These are phyloP conservation scores for Collybiopsis luxurians DNA, from an alignment of 768 basidiomycete genomes.

Conservation along the genomic window DNA sequence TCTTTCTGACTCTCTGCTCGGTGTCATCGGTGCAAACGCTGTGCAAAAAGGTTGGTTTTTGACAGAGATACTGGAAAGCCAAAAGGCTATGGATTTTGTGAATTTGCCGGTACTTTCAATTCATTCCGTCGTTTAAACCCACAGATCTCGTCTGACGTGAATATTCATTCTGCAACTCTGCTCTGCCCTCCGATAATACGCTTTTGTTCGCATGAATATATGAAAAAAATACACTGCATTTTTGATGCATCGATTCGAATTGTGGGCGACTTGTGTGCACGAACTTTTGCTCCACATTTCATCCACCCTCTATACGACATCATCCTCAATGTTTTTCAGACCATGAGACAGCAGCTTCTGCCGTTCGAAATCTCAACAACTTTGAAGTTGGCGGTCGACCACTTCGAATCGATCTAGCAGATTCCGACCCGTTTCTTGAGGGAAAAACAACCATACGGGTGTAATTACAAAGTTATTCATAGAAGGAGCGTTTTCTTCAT, in stretches of 20 bases:
- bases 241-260: neutral
- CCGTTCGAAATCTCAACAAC: conserved; percentile 94
- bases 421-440: conserved; percentile 90
- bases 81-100: conserved; percentile 91
- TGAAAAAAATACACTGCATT: conserved; percentile 3
- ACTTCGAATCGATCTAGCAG: conserved; percentile 90
- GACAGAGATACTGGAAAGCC: conserved; percentile 94
- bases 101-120: conserved; percentile 79
- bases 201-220: conserved; percentile 2
- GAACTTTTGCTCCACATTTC: neutral
- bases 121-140: conserved; percentile 20
- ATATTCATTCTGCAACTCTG: neutral
- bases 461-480: conserved; percentile 95
- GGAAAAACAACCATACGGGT: conserved; percentile 83
- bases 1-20: neutral
- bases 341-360: conserved; percentile 93
- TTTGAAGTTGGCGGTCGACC: conserved; percentile 90
- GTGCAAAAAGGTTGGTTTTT: conserved; percentile 67
- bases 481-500: conserved; percentile 94
- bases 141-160: conserved; percentile 3
- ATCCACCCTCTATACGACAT: neutral
- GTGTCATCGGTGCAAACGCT: conserved; percentile 1
- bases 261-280: conserved; percentile 5
- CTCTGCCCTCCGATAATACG: neutral
- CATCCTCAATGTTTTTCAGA: conserved; percentile 48